Conservation (phyloP, 106 monocot species). For the Hemerocallis citrina region DNA sequence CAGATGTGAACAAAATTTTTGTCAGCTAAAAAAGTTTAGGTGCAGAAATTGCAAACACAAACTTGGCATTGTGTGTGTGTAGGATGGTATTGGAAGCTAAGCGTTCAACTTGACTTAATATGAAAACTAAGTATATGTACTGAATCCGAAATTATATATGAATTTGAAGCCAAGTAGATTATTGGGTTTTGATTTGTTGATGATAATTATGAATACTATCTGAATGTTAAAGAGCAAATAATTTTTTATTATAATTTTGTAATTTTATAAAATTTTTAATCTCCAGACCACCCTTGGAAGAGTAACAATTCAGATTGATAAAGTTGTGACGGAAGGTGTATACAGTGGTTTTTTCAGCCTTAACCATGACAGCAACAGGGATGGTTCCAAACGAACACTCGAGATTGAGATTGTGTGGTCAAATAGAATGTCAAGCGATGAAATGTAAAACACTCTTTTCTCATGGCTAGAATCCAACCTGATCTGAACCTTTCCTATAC, state of each 20-base stretch:
- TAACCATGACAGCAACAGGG: conserved; percentile 59
- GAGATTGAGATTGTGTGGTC: conserved; percentile 90
- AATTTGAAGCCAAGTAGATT: background rate
- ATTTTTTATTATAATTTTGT: background rate
- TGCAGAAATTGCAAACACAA: no score
- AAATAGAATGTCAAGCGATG: conserved; percentile 40
- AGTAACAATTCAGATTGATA: conserved; percentile 82
- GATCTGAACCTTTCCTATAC: background rate
- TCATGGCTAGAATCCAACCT: background rate
- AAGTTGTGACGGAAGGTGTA: conserved; percentile 69
- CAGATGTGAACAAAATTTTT: no score
- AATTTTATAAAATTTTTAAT: background rate
- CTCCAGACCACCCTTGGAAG: conserved; percentile 61
- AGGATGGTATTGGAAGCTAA: no score
- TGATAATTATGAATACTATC: background rate
- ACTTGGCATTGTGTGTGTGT: no score
- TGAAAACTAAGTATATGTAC: no score
- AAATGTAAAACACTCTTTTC: conserved; percentile 8
- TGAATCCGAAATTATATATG: no score
- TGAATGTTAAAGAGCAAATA: no score
- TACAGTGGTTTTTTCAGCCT: conserved; percentile 78
- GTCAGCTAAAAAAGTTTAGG: no score
- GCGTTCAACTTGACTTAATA: no score
- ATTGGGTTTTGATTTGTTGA: background rate
- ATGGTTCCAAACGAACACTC: conserved; percentile 51